Evolutionary conservation across 495 filamentous ascomycete genomes (phyloP), one percentile per base, ranked within the genome.

Genomic region (Podospora fimiseda): DNA sequence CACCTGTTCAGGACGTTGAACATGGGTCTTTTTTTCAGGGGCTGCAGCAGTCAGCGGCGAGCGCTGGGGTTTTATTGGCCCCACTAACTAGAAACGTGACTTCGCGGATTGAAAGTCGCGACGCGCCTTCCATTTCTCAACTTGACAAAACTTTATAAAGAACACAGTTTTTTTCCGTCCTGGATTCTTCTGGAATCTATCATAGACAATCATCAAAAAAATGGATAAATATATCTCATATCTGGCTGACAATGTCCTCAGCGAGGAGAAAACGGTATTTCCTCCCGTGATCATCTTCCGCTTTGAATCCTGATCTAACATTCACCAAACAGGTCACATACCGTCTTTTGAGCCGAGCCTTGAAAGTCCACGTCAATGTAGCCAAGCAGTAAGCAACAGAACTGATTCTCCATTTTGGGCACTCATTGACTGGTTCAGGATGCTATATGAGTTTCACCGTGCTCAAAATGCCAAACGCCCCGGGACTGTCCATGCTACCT

Each of bases 371-470:
- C 64, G 82, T 83, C 70, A 91, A 93, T 64, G 62, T 58, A 15
- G 68, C 68, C 1, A 70, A 70, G 16, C 67, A 70, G 65, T 67
- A 58, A 23, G 64, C 24, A 0, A 15, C 13, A 4, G 24, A 7
- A 37, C 3, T 21, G 9, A 11, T 0, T 2, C n/a, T n/a, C 42
- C 24, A 21, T 30, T 4, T n/a, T 40, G 11, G 13, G 1, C 19
- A 9, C 8, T 20, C 43, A 36, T 45, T 40, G 52, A 48, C 43
- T 40, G 6, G 27, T 5, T 11, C 44, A 93, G 91, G 60, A 91
- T 96, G 78, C 82, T 98, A 1, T 95, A 84, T 67, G 91, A 96
- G 13, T 97, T 96, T 59, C 79, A 96, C 66, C 73, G 71, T 43
- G 78, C 70, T 41, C 86, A 96, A 72, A 96, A 92, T 68, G 75